phyloP scores from a whole-genome alignment of 169 alveolate species.

The Babesia bigemina region DNA sequence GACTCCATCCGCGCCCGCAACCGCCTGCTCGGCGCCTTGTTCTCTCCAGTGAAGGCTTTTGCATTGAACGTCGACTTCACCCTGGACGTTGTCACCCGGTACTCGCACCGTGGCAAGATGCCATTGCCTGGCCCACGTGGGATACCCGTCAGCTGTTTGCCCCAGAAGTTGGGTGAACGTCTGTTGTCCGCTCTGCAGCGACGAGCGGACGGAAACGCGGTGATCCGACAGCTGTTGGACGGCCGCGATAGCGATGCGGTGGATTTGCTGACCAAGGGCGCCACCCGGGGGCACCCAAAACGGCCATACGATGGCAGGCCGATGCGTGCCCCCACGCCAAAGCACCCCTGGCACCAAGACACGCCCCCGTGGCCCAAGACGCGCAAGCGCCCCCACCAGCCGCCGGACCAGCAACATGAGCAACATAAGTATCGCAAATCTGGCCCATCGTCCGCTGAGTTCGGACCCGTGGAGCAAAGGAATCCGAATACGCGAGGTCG shows the following conservation, averaged over 20 bases:
- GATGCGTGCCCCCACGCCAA: not conserved
- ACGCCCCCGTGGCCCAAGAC: conserved; percentile 2
- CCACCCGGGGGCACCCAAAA: not conserved
- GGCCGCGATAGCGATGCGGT: conserved; percentile 43
- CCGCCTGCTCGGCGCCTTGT: conserved; percentile 32
- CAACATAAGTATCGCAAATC: conserved; percentile 18
- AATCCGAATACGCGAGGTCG: not conserved
- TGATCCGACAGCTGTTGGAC: conserved; percentile 49
- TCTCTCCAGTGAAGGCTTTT: conserved; percentile 7
- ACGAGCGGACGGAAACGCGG: conserved; percentile 54
- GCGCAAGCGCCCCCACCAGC: conserved; percentile 13
- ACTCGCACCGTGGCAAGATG: not conserved
- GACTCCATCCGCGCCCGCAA: conserved; percentile 34
- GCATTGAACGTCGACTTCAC: conserved; percentile 45
- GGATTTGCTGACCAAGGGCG: conserved; percentile 1
- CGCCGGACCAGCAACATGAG: conserved; percentile 7
- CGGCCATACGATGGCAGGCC: conserved; percentile 2
- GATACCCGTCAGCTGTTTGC: not conserved
- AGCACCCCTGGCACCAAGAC: not conserved
- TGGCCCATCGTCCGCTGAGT: conserved; percentile 2
- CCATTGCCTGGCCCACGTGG: not conserved
- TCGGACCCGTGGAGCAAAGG: not conserved
- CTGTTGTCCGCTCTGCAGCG: conserved; percentile 55
- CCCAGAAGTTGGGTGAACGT: conserved; percentile 54
- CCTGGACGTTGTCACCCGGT: conserved; percentile 5